These are phyloP conservation scores for Syzygium jambos DNA, from an alignment of 345 rosid species.

Conservation along the genomic window DNA sequence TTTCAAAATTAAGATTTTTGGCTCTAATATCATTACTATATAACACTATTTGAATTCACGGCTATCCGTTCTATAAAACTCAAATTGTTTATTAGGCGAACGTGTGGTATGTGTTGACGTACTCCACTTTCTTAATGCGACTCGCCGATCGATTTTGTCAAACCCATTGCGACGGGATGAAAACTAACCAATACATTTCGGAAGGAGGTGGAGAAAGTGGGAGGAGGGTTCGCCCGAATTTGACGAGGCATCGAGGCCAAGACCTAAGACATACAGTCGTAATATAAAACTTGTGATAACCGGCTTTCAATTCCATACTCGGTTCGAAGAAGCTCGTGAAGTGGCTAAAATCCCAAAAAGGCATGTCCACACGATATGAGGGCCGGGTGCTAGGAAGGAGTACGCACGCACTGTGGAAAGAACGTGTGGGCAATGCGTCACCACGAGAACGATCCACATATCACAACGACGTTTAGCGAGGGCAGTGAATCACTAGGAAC, in stretches of 20 bases:
- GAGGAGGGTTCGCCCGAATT: not conserved
- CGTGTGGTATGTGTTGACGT: rapidly evolving
- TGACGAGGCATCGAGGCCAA: not conserved
- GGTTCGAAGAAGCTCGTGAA: not conserved
- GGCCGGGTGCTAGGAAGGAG: not conserved
- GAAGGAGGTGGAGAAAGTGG: not conserved
- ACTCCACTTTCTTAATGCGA: not conserved
- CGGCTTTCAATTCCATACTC: not conserved
- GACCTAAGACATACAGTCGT: not conserved
- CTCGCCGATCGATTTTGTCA: not conserved
- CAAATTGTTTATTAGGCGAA: not conserved
- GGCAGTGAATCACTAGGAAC: not conserved
- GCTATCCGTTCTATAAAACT: not conserved
- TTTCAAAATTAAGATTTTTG: no score
- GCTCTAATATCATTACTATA: no score
- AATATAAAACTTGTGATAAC: not conserved
- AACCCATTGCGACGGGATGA: not conserved
- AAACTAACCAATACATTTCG: not conserved
- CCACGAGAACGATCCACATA: not conserved
- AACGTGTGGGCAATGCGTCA: not conserved
- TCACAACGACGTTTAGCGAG: not conserved
- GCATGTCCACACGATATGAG: not conserved
- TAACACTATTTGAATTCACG: no score
- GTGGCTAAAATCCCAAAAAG: not conserved
- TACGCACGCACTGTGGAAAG: not conserved